phyloP scores from a whole-genome alignment of 1,284 basidiomycete species.

The Leccinum cinnamomeum region DNA sequence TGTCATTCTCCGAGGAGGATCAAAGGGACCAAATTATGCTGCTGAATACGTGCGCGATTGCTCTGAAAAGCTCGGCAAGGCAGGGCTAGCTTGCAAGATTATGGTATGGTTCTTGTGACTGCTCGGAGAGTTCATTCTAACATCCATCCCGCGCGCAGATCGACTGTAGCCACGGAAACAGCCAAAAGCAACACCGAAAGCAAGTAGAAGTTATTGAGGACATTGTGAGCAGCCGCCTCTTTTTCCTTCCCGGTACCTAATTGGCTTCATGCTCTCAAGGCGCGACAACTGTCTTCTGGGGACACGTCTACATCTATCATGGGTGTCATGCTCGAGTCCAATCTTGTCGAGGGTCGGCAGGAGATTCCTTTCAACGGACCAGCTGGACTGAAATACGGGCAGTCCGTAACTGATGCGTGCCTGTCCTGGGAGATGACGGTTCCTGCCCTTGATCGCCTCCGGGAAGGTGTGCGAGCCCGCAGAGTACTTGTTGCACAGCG shows the following conservation, averaged over 20 bases:
- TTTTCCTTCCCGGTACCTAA: not conserved
- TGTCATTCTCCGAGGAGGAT: conserved; percentile 87
- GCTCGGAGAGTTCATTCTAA: not conserved
- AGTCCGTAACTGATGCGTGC: conserved; percentile 89
- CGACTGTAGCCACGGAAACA: conserved; percentile 96
- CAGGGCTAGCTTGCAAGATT: conserved; percentile 75
- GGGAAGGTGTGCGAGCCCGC: conserved; percentile 78
- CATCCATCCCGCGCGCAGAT: conserved; percentile 48
- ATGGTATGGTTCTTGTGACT: conserved; percentile 58
- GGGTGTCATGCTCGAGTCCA: conserved; percentile 98
- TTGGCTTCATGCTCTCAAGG: conserved; percentile 40
- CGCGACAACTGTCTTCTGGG: conserved; percentile 65
- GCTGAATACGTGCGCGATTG: conserved; percentile 79
- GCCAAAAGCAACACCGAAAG: conserved; percentile 81
- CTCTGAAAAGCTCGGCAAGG: conserved; percentile 75
- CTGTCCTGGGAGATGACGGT: conserved; percentile 88
- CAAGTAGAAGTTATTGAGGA: conserved; percentile 85
- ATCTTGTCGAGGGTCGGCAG: conserved; percentile 88
- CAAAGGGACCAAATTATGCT: conserved; percentile 83
- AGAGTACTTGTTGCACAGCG: conserved; percentile 49
- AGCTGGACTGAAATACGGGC: conserved; percentile 80
- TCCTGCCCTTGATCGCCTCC: conserved; percentile 75
- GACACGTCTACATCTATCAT: conserved; percentile 81
- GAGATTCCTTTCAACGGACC: conserved; percentile 81
- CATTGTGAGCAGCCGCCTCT: conserved; percentile 57